Evolutionary conservation across 176 grass and related monocot species (phyloP).

Genomic region (Eragrostis curvula): DNA sequence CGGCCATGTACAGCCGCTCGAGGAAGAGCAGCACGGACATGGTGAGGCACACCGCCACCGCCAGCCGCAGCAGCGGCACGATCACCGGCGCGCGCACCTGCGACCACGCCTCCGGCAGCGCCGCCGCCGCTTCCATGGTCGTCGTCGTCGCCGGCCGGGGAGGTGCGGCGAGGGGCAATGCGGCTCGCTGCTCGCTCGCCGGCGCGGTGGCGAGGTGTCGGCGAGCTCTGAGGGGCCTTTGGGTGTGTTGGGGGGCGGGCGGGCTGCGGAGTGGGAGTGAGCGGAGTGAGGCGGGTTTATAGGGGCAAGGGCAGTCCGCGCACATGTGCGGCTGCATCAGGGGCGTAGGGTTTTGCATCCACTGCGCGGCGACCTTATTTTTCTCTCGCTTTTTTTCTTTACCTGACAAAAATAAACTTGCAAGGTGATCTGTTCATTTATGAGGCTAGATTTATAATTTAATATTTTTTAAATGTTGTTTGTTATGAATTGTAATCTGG

Average conservation of each 20-base stretch:
- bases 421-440: no score
- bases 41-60: constrained; percentile 66
- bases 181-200: not conserved
- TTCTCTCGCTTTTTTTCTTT: not conserved
- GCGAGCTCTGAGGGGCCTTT: not conserved
- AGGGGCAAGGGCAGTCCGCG: not conserved
- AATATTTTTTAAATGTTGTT: no score
- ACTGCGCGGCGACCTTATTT: not conserved
- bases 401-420: no score
- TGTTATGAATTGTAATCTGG: no score
- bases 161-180: not conserved
- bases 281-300: constrained; percentile 23
- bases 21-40: constrained; percentile 78
- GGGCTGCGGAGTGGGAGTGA: constrained; percentile 25
- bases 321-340: constrained; percentile 20
- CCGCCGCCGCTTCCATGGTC: constrained; percentile 39
- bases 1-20: constrained; percentile 71
- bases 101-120: constrained; percentile 67
- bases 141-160: not conserved
- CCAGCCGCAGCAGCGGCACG: constrained; percentile 65
- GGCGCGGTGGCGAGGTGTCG: not conserved
- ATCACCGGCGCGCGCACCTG: constrained; percentile 71
- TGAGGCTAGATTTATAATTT: no score
- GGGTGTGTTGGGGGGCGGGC: not conserved
- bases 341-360: constrained; percentile 34